Evolutionary conservation across 192 early-diverging fungal species (phyloP), one percentile per base, ranked within the genome.

Genomic region (Spinellus fusiger): DNA sequence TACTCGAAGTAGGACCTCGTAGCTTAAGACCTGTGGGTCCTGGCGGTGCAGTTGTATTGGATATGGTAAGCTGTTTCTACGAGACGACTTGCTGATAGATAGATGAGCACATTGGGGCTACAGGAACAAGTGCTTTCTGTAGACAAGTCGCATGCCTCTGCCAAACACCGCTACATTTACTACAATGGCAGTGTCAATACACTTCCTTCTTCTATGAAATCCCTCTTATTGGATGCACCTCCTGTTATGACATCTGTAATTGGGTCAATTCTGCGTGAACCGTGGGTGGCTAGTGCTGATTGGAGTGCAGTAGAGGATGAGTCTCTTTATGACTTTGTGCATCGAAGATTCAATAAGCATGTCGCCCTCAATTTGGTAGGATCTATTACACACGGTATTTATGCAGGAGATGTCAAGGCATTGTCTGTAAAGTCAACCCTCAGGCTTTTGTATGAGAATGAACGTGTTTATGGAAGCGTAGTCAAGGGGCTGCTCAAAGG

Each of bases 321-420:
- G 70, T 88, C 84, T n/a, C 86, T 98, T 37, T 82, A 89, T 71
- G 64, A 66, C 35, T 95, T 98, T 82, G 73, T 94, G 4, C 66
- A 71, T 26, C 76, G 94, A 47, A 79, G 93, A 25, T 93, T 98
- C 64, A 85, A 88, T 38, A 61, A 68, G 18, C 70, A 73, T 2
- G 74, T 94, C 3, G 89, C 93, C 40, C 80, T 93, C 54, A 89
- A 89, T 48, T 61, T 98, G 63, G 84, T 93, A 5, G 92, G 91
- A 31, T 90, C 96, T 0, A 76, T 95, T 31, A 82, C 94, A 54
- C 93, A 95, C 61, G 96, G 96, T 0, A 92, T 98, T 27, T 96
- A 96, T 73, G 94, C 94, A 1, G 93, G 93, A 0, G 90, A 98
- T 66, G 79, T 80, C 0, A 86, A 77, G 53, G 64, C 82, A 48